These are phyloP conservation scores for Thermothelomyces thermophilus DNA, from an alignment of 2,329 filamentous ascomycete species.

Conservation along the genomic window DNA sequence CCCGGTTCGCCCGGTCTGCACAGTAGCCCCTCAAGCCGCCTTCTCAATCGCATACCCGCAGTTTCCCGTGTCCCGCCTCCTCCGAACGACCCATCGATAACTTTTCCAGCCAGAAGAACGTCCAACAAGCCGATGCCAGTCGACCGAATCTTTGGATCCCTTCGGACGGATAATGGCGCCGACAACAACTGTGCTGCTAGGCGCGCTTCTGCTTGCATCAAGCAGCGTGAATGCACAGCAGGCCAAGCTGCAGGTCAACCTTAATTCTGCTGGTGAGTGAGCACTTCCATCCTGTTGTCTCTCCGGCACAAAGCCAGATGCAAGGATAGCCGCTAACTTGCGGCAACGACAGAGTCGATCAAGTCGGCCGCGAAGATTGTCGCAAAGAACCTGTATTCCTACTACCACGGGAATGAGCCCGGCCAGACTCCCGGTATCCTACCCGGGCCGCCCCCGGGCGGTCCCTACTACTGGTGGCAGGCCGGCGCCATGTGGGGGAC, in stretches of 20 bases:
- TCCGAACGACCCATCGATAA: background rate
- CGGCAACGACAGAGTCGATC: slow-evolving; percentile 18
- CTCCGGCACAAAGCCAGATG: background rate
- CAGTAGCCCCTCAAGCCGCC: slow-evolving; percentile 1
- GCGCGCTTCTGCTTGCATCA: slow-evolving; percentile 14
- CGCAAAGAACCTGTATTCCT: slow-evolving; percentile 39
- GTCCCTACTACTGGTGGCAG: slow-evolving; percentile 62
- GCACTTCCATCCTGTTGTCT: background rate
- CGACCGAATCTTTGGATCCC: background rate
- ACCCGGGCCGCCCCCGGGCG: slow-evolving; percentile 40
- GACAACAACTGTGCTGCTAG: slow-evolving; percentile 12
- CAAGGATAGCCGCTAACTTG: slow-evolving; percentile 1
- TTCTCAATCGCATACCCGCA: background rate
- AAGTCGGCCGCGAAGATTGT: slow-evolving; percentile 27
- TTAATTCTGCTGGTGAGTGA: slow-evolving; percentile 20
- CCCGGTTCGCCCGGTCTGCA: background rate
- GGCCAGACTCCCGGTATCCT: slow-evolving; percentile 41
- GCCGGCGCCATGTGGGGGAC: slow-evolving; percentile 56
- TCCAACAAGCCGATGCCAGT: slow-evolving; percentile 5
- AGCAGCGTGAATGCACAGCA: slow-evolving; percentile 7
- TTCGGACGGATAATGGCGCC: slow-evolving; percentile 15
- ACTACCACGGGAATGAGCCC: slow-evolving; percentile 39
- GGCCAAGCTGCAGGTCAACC: slow-evolving; percentile 18
- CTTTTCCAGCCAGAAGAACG: background rate
- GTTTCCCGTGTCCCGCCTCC: background rate